Percentiles rank a stretch among this genome's conserved stretches.
Evolutionary conservation across 208 protist genomes (phyloP).

Genomic region (Trypanosoma boissoni): DNA sequence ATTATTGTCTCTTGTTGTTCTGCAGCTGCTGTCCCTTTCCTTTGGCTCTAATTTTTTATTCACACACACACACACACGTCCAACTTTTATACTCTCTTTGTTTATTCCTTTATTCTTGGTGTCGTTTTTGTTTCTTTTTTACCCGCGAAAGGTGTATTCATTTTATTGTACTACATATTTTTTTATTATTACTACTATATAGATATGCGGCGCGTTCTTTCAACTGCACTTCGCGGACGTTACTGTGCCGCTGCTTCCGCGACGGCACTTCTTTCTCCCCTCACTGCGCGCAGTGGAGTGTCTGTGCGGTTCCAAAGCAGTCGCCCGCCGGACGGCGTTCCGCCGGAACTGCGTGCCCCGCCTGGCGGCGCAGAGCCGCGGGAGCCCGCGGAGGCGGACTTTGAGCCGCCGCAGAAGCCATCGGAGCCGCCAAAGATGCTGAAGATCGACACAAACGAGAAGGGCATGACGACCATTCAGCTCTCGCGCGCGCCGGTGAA

Average conservation of each 20-base stretch:
- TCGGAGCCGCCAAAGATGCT: conserved; percentile 67
- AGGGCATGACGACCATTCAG: conserved; percentile 57
- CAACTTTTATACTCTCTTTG: background rate
- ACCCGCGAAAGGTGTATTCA: conserved; percentile 1
- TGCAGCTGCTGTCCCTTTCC: no score
- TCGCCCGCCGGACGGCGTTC: conserved; percentile 29
- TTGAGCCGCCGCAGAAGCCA: conserved; percentile 65
- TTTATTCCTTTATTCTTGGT: conserved; percentile 1
- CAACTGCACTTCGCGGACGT: background rate
- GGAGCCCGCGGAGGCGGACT: conserved; percentile 30
- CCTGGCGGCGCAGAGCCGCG: background rate
- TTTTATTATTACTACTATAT: background rate
- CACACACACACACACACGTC: background rate
- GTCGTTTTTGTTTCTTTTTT: conserved; percentile 3
- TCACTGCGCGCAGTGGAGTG: conserved; percentile 4
- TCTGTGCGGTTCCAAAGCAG: conserved; percentile 18
- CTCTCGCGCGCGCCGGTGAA: conserved; percentile 62
- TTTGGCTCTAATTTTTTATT: conserved; percentile 13
- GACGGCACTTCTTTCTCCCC: conserved; percentile 19
- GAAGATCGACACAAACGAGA: conserved; percentile 52
- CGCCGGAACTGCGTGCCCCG: conserved; percentile 22
- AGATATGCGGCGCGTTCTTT: conserved; percentile 4
- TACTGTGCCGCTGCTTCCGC: conserved; percentile 25
- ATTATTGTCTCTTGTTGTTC: no score
- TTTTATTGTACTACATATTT: background rate